phyloP scores from a whole-genome alignment of 2,329 filamentous ascomycete species.

The Arthrinium phaeospermum region DNA sequence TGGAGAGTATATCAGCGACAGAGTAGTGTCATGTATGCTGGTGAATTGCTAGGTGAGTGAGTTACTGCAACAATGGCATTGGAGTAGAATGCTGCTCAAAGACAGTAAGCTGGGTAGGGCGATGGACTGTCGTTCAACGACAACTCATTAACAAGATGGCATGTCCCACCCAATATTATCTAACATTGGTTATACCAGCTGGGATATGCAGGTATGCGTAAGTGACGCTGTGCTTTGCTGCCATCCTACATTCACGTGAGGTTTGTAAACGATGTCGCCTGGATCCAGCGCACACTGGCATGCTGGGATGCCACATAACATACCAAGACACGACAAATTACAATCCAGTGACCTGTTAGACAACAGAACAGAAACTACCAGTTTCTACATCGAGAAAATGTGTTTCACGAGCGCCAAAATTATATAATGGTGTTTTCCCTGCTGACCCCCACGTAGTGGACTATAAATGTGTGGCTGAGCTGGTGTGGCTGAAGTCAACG shows the following conservation, averaged over 20 bases:
- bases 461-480: not conserved
- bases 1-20: not conserved
- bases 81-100: too few relatives aligned
- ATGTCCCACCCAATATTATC: not conserved
- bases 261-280: not conserved
- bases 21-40: not conserved
- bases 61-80: not conserved
- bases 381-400: not conserved
- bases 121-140: too few relatives aligned
- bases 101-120: too few relatives aligned
- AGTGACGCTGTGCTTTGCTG: not conserved
- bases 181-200: not conserved
- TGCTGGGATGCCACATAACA: not conserved
- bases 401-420: not conserved
- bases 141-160: not conserved
- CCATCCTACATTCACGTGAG: not conserved
- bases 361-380: rapidly evolving
- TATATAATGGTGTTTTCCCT: not conserved
- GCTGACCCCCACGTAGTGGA: not conserved
- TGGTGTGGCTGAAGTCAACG: not conserved
- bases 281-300: not conserved
- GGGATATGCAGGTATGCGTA: not conserved
- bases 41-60: not conserved
- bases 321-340: not conserved
- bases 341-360: too few relatives aligned